These are phyloP conservation scores for Candida adriatica DNA, from an alignment of 805 yeast genomes.

Conservation along the genomic window DNA sequence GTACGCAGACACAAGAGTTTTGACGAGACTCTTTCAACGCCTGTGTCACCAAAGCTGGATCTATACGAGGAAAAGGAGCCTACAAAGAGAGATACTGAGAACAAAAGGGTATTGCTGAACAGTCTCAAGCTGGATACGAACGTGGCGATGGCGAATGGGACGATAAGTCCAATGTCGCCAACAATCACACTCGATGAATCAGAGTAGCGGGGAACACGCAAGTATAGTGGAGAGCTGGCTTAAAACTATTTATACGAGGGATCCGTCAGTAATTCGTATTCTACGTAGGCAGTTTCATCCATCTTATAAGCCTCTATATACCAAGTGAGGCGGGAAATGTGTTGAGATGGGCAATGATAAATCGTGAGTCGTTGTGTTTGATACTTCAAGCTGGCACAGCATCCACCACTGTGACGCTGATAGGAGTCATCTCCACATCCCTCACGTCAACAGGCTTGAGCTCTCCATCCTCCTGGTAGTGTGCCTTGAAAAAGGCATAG, in stretches of 20 bases:
- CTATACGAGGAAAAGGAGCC: slow-evolving; percentile 22
- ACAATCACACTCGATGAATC: slow-evolving; percentile 15
- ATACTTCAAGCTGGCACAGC: slow-evolving; percentile 2
- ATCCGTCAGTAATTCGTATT: no score
- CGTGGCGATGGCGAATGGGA: slow-evolving; percentile 1
- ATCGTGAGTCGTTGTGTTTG: no score
- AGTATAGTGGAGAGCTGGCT: neutral
- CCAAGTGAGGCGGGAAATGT: no score
- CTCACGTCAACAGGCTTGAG: slow-evolving; percentile 25
- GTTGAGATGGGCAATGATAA: no score
- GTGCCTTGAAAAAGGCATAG: slow-evolving; percentile 79
- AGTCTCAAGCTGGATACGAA: slow-evolving; percentile 10
- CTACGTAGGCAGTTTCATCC: no score
- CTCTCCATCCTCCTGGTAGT: slow-evolving; percentile 34
- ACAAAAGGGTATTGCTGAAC: slow-evolving; percentile 9
- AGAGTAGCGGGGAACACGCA: slow-evolving; percentile 1
- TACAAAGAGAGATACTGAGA: slow-evolving; percentile 4
- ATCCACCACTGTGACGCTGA: slow-evolving; percentile 12
- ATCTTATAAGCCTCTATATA: no score
- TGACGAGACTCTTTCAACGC: slow-evolving; percentile 17
- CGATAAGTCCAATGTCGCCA: slow-evolving; percentile 16
- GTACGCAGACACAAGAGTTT: slow-evolving; percentile 25
- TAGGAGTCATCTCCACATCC: slow-evolving; percentile 20
- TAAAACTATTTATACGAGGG: no score
- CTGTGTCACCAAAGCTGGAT: slow-evolving; percentile 14